Base-by-base conservation (phyloP, 345 rosid genomes). In the Corchorus olitorius region DNA sequence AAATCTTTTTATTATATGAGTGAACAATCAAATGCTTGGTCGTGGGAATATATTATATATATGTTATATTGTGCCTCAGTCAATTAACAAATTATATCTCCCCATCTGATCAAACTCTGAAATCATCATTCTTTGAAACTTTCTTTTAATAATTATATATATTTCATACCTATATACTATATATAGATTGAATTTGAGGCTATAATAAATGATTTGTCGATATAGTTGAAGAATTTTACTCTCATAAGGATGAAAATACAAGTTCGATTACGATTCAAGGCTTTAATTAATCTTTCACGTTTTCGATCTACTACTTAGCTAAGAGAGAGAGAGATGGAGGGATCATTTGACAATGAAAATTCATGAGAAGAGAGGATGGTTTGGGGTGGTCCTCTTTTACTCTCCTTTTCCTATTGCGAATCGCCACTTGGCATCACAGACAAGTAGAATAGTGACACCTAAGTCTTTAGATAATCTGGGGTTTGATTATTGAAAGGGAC, bases 381-480 rank as follows among this genome's bases (percentile, higher is more conserved):
- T 1, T 4, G 4, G 12, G 17, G 0, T 15, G 41, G 75, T 5
- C 77, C 43, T 52, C 52, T 11, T 9, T 60, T 2, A 16, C 54
- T 62, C 46, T 58, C 16, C 9, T 22, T 49, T 27, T 5, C 73
- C 82, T 37, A 19, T 43, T 41, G 8, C n/a, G 64, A 34, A 4
- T 12, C 4, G 74, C 76, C 73, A 43, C 45, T 6, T 81, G 76
- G 72, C 77, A 8, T 6, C 17, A 52, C 53, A 75, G n/a, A 59
- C 34, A 70, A 69, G 61, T 58, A 15, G 19, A 41, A 34, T 10
- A 46, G 6, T 19, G 70, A 64, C 65, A 34, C 67, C 70, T 55
- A 70, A 11, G 15, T 33, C 22, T 41, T 59, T 16, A 46, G 67
- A 59, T 59, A 27, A 45, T 27, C 27, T 45, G 52, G 55, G 41